Evolutionary conservation across 495 filamentous ascomycete genomes (phyloP), one percentile per base, ranked within the genome.

Genomic region (Penicillium parvum): DNA sequence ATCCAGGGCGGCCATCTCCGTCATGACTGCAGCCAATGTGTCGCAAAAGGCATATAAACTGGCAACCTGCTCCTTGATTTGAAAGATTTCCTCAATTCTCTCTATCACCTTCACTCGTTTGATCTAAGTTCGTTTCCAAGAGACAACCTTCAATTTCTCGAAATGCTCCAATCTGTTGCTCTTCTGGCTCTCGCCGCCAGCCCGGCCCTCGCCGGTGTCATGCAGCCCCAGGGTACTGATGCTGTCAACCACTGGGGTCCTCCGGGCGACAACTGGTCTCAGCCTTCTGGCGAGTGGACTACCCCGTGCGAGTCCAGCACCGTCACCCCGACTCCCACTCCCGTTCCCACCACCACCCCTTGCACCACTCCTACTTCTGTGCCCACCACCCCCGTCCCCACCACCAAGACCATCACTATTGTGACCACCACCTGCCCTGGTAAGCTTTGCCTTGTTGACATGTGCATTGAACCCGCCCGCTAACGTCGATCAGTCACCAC

Each of bases 141-240:
- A 29, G 25, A 35, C 45, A 59, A 28, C 29, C 47, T 55, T 43
- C 37, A 45, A 53, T 52, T 37, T 52, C 49, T 57, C 65, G 47
- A 66, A 52, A 72, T 72, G 69, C 57, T 71, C 41, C 62, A 65
- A 41, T 57, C 59, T 49, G 26, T 68, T 55, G 61, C 69, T 47
- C 45, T 72, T 39, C 45, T 72, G 57, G 65, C 62, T 32, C 55
- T 72, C 53, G 58, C 60, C 43, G 55, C 65, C 42, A 58, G 54
- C 53, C 66, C 67, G 23, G 65, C 65, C 25, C 54, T 72, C 23
- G 69, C 65, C 40, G 65, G 64, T 56, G 58, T 72, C 26, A 61
- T 65, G 36, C 54, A 67, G 41, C 26, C 19, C 18, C n/a, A n/a
- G n/a, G n/a, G n/a, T n/a, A n/a, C n/a, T n/a, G n/a, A n/a, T n/a